A percentile compares a stretch with the other conserved stretches of the same genome.
Conservation (phyloP, 257 asterid genomes). For the Gentiana dahurica region DNA sequence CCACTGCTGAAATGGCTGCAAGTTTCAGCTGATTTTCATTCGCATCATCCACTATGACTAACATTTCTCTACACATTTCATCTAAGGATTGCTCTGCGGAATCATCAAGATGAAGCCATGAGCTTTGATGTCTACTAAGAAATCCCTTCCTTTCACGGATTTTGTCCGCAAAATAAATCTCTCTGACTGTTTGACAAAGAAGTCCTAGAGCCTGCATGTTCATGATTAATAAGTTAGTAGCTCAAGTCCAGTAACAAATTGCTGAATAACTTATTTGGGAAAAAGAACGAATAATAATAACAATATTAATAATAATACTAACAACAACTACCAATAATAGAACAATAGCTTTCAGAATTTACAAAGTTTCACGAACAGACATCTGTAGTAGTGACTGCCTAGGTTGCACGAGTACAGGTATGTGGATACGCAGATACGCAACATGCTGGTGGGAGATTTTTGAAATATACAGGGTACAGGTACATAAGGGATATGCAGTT, state of each 20-base stretch:
- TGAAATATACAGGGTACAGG: no score
- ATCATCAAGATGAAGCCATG: constrained; percentile 57
- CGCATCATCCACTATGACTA: constrained; percentile 42
- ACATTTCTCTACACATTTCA: constrained; percentile 44
- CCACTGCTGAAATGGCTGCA: constrained; percentile 65
- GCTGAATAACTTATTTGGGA: background rate
- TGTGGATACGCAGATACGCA: no score
- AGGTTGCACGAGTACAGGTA: no score
- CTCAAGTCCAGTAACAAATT: background rate
- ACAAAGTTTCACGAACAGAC: no score
- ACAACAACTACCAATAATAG: no score
- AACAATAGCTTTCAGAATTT: no score
- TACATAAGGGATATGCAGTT: no score
- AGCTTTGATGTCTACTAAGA: constrained; percentile 32
- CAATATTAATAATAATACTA: background rate
- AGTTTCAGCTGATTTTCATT: constrained; percentile 47
- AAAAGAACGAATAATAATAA: background rate
- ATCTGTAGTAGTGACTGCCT: no score
- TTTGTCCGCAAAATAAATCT: constrained; percentile 19
- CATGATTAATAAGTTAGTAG: constrained; percentile 6
- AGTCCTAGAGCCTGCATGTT: constrained; percentile 73
- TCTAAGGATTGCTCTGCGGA: constrained; percentile 35
- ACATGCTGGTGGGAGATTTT: no score
- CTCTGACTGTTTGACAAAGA: constrained; percentile 63
- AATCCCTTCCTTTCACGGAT: constrained; percentile 37